A percentile compares a stretch with the other conserved stretches of the same genome.
Conservation (phyloP, 83 land plant genomes). For the Picea abies region DNA sequence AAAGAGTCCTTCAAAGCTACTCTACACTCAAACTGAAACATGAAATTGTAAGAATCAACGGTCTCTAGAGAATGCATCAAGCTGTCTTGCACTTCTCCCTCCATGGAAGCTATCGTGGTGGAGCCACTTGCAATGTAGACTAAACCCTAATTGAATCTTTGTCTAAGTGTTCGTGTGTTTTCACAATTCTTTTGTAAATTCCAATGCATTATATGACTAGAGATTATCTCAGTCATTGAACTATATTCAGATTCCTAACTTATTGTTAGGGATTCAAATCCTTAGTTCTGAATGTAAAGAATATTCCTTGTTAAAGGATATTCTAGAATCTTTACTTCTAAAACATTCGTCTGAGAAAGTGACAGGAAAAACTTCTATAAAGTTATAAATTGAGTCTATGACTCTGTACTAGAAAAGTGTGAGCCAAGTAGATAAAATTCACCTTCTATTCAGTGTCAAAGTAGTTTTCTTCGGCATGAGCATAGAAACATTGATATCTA, state of each 20-base stretch:
- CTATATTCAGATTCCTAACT: not conserved
- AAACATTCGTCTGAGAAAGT: no score
- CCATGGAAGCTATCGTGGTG: not conserved
- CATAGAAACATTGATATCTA: no score
- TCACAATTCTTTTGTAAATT: not conserved
- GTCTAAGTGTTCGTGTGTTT: not conserved
- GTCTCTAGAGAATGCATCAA: not conserved
- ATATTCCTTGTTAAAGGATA: slow-evolving; percentile 1
- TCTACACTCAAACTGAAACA: not conserved
- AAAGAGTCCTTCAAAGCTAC: not conserved
- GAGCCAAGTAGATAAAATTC: no score
- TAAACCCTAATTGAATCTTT: not conserved
- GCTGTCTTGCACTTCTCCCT: not conserved
- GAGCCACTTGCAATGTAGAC: not conserved
- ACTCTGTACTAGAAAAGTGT: no score
- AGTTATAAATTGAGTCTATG: no score
- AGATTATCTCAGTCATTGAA: not conserved
- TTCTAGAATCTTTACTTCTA: not conserved
- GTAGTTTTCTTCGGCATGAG: no score
- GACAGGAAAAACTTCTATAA: no score
- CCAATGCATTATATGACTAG: not conserved
- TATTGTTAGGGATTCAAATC: not conserved
- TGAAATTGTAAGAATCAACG: not conserved
- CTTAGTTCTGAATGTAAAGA: not conserved
- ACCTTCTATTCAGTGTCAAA: no score